A percentile compares a stretch with the other conserved stretches of the same genome.
Conservation (phyloP, 192 early-diverging fungal species). For the Umbelopsis sp. region DNA sequence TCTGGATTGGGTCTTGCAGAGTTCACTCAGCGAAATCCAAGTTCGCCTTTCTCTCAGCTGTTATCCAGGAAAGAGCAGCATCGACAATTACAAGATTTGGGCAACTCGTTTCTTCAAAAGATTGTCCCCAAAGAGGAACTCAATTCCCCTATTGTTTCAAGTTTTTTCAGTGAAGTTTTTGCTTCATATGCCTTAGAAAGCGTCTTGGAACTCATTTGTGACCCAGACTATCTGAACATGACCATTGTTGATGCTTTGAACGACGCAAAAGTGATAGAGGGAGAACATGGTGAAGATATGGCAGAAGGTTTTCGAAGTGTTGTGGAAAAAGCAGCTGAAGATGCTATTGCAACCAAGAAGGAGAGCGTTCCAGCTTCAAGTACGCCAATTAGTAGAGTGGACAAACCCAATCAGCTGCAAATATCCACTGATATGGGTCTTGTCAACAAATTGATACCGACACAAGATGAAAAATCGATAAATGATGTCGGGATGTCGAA, state of each 20-base stretch:
- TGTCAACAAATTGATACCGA: too few relatives aligned
- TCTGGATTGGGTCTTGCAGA: slow-evolving; percentile 41
- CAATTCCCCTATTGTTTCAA: slow-evolving; percentile 42
- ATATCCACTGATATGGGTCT: background rate
- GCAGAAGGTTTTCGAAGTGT: slow-evolving; percentile 22
- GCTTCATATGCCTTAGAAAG: slow-evolving; percentile 50
- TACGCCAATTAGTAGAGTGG: background rate
- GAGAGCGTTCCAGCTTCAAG: background rate
- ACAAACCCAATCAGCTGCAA: background rate
- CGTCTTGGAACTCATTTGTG: slow-evolving; percentile 46
- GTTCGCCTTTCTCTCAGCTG: slow-evolving; percentile 49
- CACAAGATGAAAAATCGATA: too few relatives aligned
- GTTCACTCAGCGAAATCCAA: slow-evolving; percentile 45
- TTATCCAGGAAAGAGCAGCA: slow-evolving; percentile 42
- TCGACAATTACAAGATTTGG: slow-evolving; percentile 43
- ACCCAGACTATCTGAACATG: slow-evolving; percentile 58
- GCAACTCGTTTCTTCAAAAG: slow-evolving; percentile 41
- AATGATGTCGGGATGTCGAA: too few relatives aligned
- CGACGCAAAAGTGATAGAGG: background rate
- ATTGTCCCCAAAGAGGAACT: slow-evolving; percentile 46
- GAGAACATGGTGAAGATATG: slow-evolving; percentile 2
- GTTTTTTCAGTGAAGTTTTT: slow-evolving; percentile 54
- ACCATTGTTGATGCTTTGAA: slow-evolving; percentile 52
- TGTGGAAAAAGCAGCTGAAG: slow-evolving; percentile 39
- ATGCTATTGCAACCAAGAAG: slow-evolving; percentile 28